Evolutionary conservation across 139 green algal genomes (phyloP).

Genomic region (Limnomonas spitsbergensis): DNA sequence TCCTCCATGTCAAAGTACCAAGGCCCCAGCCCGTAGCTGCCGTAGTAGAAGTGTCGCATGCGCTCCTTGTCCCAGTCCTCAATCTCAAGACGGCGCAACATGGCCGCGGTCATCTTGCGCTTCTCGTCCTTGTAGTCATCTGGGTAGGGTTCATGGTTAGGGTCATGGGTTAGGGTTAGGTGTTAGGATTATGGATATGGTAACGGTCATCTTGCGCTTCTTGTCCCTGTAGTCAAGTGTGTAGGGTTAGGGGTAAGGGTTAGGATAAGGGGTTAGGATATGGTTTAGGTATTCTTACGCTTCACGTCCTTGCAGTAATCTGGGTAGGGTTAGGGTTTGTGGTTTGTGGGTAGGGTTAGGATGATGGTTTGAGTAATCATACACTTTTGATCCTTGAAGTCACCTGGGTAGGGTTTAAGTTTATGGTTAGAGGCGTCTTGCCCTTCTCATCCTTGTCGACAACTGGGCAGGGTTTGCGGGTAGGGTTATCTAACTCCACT

Average conservation of each 20-base stretch:
- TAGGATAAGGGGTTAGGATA: too few species aligned
- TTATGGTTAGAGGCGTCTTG: slow-evolving; percentile 36
- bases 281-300: slow-evolving; percentile 36
- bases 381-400: slow-evolving; percentile 45
- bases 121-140: slow-evolving; percentile 47
- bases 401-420: slow-evolving; percentile 14
- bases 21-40: slow-evolving; percentile 29
- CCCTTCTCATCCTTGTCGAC: slow-evolving; percentile 47
- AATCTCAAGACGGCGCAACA: slow-evolving; percentile 55
- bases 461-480: slow-evolving; percentile 15
- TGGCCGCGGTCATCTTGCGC: slow-evolving; percentile 40
- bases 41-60: slow-evolving; percentile 45
- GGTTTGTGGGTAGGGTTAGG: neutral
- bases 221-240: slow-evolving; percentile 39
- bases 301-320: slow-evolving; percentile 44
- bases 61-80: slow-evolving; percentile 62
- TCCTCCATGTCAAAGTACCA: slow-evolving; percentile 33
- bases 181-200: slow-evolving; percentile 15
- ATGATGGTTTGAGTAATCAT: slow-evolving; percentile 36
- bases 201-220: slow-evolving; percentile 41
- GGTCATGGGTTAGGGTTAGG: too few species aligned
- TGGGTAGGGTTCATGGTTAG: too few species aligned
- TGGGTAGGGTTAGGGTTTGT: too few species aligned
- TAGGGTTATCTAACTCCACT: neutral
- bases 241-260: too few species aligned